Evolutionary conservation across 805 yeast genomes (phyloP), one percentile per base, ranked within the genome.

Genomic region (Candida caryicola): DNA sequence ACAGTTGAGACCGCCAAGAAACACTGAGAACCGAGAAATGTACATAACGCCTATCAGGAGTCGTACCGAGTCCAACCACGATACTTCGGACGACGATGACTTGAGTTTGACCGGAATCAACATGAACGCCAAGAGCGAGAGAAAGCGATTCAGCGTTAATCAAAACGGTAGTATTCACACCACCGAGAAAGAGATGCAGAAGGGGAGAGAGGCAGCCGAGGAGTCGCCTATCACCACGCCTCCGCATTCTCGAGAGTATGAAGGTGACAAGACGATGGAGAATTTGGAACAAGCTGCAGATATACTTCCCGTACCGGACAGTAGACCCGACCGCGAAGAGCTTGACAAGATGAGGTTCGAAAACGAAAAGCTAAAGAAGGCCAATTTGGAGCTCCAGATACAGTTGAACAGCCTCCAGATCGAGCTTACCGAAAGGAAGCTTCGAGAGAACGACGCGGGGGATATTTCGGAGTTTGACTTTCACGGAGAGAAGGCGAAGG

Each of bases 151-250:
- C 14, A 26, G 36, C 13, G 39, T 40, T 4, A 32, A 40, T 19
- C 39, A 40, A n/a, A 31, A 40, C 9, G 43, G 43, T 15, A 40
- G 43, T 36, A 29, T 36, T 12, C 42, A 34, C 18, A 39, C 29
- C 6, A 25, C 27, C 29, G 25, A 31, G 18, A 21, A 21, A 31
- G 28, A 31, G 25, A 21, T 21, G 25, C 7, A 21, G 7, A 5
- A 6, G 6, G 26, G 4, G 12, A 10, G n/a, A 5, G 18, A 21
- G 4, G 29, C 29, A 13, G 33, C 17, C 9, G 23, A 10, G 15
- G 38, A 35, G n/a, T 54, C 64, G 8, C 66, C 67, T 13, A 46
- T 48, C 7, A 62, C 69, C 3, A 57, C 68, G 2, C 68, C 68
- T 3, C 69, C 70, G 1, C 52, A 44, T 9, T 62, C 68, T 19